phyloP scores from a whole-genome alignment of 2,329 filamentous ascomycete species.

The Polytolypa hystricis region DNA sequence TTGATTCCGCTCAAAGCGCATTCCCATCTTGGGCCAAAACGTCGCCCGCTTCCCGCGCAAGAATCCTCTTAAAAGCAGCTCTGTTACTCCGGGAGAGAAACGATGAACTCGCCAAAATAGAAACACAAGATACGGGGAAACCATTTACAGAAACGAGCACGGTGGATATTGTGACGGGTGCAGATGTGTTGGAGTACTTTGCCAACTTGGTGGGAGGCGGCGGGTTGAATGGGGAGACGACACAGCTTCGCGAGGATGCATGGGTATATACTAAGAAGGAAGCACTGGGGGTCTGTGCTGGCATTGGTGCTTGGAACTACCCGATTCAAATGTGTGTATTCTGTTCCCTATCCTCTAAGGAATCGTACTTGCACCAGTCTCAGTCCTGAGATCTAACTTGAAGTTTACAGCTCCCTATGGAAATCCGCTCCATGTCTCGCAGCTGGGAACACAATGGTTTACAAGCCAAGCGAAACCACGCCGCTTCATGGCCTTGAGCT shows the following conservation, averaged over 20 bases:
- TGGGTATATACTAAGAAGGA: slow-evolving; percentile 78
- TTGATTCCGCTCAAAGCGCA: slow-evolving; percentile 58
- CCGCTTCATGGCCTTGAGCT: slow-evolving; percentile 69
- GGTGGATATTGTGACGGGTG: slow-evolving; percentile 72
- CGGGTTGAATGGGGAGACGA: slow-evolving; percentile 69
- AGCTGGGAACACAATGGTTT: slow-evolving; percentile 81
- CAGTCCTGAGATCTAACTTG: neutral
- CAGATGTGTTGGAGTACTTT: slow-evolving; percentile 79
- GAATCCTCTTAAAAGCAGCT: slow-evolving; percentile 68
- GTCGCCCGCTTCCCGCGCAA: slow-evolving; percentile 60
- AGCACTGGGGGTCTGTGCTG: slow-evolving; percentile 70
- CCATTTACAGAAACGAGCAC: slow-evolving; percentile 73
- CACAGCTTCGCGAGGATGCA: slow-evolving; percentile 60
- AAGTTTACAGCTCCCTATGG: slow-evolving; percentile 53
- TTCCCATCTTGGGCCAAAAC: slow-evolving; percentile 69
- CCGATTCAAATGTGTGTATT: slow-evolving; percentile 61
- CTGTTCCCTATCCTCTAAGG: neutral
- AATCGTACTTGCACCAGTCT: neutral
- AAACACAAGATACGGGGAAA: slow-evolving; percentile 81
- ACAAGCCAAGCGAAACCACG: slow-evolving; percentile 82
- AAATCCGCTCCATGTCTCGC: slow-evolving; percentile 78
- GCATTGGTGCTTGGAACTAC: slow-evolving; percentile 88
- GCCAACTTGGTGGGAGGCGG: slow-evolving; percentile 67
- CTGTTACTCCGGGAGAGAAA: slow-evolving; percentile 63
- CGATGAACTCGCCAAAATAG: slow-evolving; percentile 64